Conservation (phyloP, 805 yeast genomes). For the Schwanniomyces yamadae region DNA sequence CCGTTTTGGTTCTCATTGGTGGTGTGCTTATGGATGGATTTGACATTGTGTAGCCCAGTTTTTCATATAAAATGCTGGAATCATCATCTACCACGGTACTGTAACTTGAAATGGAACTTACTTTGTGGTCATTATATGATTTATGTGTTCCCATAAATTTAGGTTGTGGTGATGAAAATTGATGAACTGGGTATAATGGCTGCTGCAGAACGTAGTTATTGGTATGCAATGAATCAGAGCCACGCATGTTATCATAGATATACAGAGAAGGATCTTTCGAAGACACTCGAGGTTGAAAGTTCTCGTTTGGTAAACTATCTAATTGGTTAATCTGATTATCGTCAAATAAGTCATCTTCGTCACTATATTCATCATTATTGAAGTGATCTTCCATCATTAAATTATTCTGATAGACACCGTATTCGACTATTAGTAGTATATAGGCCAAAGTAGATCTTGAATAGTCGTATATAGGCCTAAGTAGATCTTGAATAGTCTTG, state of each 20-base stretch:
- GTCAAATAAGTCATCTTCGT: constrained; percentile 10
- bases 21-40: constrained; percentile 1
- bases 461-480: no score
- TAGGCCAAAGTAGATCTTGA: no score
- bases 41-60: constrained; percentile 1
- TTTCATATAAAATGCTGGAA: constrained; percentile 2
- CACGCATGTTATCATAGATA: no score
- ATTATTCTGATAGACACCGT: no score
- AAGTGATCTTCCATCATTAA: no score
- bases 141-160: background rate
- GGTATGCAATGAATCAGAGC: background rate
- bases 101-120: constrained; percentile 14
- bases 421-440: no score
- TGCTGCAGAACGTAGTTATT: constrained; percentile 1
- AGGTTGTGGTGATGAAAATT: constrained; percentile 6
- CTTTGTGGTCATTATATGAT: constrained; percentile 8
- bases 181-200: constrained; percentile 6
- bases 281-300: no score
- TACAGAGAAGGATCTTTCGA: no score
- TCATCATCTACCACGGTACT: constrained; percentile 22
- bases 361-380: constrained; percentile 1
- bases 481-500: no score
- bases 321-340: no score
- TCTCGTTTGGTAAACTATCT: no score
- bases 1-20: constrained; percentile 20